Percentiles rank a stretch among this genome's conserved stretches.
Conservation (phyloP, 768 basidiomycete genomes). For the Serendipita vermifera region DNA sequence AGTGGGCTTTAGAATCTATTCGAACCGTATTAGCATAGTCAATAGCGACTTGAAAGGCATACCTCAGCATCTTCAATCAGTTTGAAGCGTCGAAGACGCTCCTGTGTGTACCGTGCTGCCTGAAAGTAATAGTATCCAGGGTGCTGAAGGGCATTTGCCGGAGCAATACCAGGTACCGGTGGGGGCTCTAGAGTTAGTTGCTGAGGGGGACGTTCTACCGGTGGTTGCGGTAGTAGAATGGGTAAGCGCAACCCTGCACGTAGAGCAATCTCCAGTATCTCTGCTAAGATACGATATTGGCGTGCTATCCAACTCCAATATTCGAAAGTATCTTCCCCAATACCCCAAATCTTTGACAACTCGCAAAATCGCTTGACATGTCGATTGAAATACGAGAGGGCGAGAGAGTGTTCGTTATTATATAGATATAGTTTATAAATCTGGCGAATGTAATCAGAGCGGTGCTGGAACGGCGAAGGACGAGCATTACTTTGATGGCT, state of each 20-base stretch:
- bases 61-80: constrained; percentile 47
- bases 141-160: constrained; percentile 72
- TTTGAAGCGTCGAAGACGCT: constrained; percentile 54
- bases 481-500: constrained; percentile 58
- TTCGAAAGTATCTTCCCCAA: constrained; percentile 92
- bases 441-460: constrained; percentile 28
- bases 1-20: constrained; percentile 24
- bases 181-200: constrained; percentile 33
- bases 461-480: background rate
- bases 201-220: constrained; percentile 21
- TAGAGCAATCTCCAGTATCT: constrained; percentile 53
- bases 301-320: constrained; percentile 95
- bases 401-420: constrained; percentile 73
- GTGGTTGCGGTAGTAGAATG: constrained; percentile 17
- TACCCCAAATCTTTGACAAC: constrained; percentile 84
- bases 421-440: constrained; percentile 86
- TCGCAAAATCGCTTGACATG: constrained; percentile 80
- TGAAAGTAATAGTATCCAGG: constrained; percentile 88
- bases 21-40: constrained; percentile 6
- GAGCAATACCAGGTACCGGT: constrained; percentile 58
- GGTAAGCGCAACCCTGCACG: constrained; percentile 19
- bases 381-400: constrained; percentile 67
- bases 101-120: constrained; percentile 75
- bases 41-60: constrained; percentile 13
- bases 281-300: constrained; percentile 83